Base-by-base conservation (phyloP, 2,329 filamentous ascomycete genomes). In the Huntiella abstrusa region DNA sequence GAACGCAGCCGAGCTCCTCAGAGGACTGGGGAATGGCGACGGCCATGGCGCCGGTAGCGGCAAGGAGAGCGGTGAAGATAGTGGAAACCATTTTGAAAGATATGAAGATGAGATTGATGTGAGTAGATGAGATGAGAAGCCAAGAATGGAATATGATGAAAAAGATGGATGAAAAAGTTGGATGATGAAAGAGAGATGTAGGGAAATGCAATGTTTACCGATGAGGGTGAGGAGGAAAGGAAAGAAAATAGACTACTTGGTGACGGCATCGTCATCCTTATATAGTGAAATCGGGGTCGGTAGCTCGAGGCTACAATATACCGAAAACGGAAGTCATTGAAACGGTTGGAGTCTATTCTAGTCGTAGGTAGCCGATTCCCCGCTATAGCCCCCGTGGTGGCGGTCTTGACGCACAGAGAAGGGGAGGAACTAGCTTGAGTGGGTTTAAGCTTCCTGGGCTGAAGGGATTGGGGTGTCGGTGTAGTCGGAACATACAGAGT, bases 1-100 rank as follows among this genome's bases (percentile, higher is more conserved):
- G 7, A 5, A 52, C 53, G 52, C 57, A 60, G 12, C 36, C 32
- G 11, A 49, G 47, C 36, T 28, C 33, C 28, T 41, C 33, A 3
- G 3, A 19, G 19, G 32, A 12, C 22, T 39, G 41, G n/a, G 37
- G 41, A 33, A 48, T 17, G 19, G 43, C 38, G 28, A 44, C 47
- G 19, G 43, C 43, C 16, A 46, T 28, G 39, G 43, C 43, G 47
- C 47, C 43, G 22, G 47, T 19, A 17, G 39, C 34, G 33, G 47
- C 28, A 34, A 49, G 28, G 39, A 46, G 17, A 33, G 42, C 38
- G 16, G 42, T 33, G 28, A 47, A 37, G 6, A 35, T 39, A 33
- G 39, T 8, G 17, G 49, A 45, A 41, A 47, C 32, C 42, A 48
- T 47, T 42, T 45, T 43, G 42, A 45, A 50, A 17, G 12, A 16